phyloP scores from a whole-genome alignment of 2,329 filamentous ascomycete species.

The Venturia pyrina region DNA sequence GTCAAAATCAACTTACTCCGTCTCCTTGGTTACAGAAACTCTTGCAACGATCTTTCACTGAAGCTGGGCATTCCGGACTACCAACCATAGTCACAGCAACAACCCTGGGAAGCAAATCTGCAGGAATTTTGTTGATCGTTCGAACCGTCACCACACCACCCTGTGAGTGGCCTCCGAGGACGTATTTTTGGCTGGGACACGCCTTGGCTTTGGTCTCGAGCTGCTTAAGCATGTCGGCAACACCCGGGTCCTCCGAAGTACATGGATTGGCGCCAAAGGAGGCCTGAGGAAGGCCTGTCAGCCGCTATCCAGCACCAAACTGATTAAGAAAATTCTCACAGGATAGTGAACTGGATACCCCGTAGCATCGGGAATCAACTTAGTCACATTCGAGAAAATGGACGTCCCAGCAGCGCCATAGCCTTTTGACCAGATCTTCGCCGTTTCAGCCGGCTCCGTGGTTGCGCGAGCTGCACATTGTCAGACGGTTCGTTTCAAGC shows the following conservation, averaged over 20 bases:
- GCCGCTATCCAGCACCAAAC: neutral
- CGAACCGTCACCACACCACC: slow-evolving; percentile 10
- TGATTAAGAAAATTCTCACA: neutral
- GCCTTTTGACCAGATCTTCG: slow-evolving; percentile 8
- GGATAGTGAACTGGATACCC: slow-evolving; percentile 10
- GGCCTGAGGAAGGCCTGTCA: neutral
- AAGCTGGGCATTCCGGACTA: slow-evolving; percentile 3
- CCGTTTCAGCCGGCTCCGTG: slow-evolving; percentile 3
- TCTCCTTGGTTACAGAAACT: slow-evolving; percentile 11
- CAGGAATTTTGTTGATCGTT: slow-evolving; percentile 4
- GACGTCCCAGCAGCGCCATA: slow-evolving; percentile 10
- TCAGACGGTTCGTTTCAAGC: neutral
- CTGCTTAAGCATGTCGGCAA: slow-evolving; percentile 2
- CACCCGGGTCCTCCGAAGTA: slow-evolving; percentile 7
- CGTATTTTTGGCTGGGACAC: slow-evolving; percentile 8
- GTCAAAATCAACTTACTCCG: neutral
- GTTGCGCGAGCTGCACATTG: slow-evolving; percentile 4
- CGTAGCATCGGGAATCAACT: slow-evolving; percentile 3
- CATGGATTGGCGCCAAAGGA: neutral
- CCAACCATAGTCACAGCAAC: slow-evolving; percentile 12
- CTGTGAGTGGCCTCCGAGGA: slow-evolving; percentile 11
- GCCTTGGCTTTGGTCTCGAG: neutral
- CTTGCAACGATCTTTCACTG: slow-evolving; percentile 10
- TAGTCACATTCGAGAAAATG: neutral
- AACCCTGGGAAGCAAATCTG: slow-evolving; percentile 1